Evolutionary conservation across 2,329 filamentous ascomycete species (phyloP).

Genomic region (Phoma sp.): DNA sequence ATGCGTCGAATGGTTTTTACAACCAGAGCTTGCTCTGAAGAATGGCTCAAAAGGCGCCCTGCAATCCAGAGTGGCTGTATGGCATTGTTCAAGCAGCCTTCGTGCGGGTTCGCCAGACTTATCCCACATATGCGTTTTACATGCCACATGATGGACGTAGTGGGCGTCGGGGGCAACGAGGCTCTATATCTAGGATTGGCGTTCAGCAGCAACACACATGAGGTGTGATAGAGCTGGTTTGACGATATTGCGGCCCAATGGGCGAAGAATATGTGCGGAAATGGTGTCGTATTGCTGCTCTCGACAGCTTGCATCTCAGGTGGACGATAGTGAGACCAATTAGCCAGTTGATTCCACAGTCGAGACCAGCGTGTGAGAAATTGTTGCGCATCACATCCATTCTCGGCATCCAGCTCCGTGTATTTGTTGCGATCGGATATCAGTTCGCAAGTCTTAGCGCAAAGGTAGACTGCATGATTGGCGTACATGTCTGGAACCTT

Average conservation of each 20-base stretch:
- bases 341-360: constrained; percentile 59
- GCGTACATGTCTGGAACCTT: constrained; percentile 56
- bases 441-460: constrained; percentile 57
- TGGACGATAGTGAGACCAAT: constrained; percentile 57
- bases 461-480: constrained; percentile 59
- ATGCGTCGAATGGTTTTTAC: constrained; percentile 57
- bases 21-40: constrained; percentile 49
- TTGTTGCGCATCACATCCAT: constrained; percentile 50
- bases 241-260: constrained; percentile 64
- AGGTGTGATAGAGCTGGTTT: constrained; percentile 64
- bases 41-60: constrained; percentile 61
- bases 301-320: constrained; percentile 56
- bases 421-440: constrained; percentile 58
- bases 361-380: constrained; percentile 56
- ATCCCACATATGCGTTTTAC: constrained; percentile 63
- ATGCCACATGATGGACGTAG: constrained; percentile 60
- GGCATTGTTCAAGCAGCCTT: constrained; percentile 63
- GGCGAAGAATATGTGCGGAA: constrained; percentile 60
- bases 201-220: constrained; percentile 60
- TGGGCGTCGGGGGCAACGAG: constrained; percentile 37
- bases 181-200: constrained; percentile 47
- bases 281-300: constrained; percentile 53
- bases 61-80: constrained; percentile 66
- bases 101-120: constrained; percentile 62
- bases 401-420: constrained; percentile 55